phyloP scores from a whole-genome alignment of 139 green algal species.

The Raphidocelis subcapitata region DNA sequence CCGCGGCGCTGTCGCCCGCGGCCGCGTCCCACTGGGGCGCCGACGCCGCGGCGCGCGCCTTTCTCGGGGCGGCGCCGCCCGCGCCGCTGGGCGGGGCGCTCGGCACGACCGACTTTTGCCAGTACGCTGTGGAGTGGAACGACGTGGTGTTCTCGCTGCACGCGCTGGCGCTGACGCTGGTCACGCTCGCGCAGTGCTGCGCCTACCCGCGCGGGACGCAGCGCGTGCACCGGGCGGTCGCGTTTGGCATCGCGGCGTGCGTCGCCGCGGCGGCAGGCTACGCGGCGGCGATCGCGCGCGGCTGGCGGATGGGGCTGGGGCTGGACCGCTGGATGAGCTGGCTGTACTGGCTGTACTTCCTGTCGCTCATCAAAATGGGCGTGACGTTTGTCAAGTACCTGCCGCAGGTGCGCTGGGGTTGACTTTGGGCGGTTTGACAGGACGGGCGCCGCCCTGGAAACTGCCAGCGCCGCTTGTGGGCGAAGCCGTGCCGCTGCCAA shows the following conservation, averaged over 20 bases:
- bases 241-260: not conserved
- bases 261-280: not conserved
- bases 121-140: slow-evolving; percentile 38
- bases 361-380: slow-evolving; percentile 46
- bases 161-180: slow-evolving; percentile 17
- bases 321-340: slow-evolving; percentile 11
- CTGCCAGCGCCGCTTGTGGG: too few species aligned
- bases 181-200: slow-evolving; percentile 43
- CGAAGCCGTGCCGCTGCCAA: too few species aligned
- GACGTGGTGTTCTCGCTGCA: slow-evolving; percentile 63
- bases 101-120: too few species aligned
- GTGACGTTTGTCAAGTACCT: slow-evolving; percentile 29
- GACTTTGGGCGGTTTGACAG: too few species aligned
- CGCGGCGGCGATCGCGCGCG: slow-evolving; percentile 3
- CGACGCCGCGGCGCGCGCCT: too few species aligned
- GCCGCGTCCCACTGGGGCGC: too few species aligned
- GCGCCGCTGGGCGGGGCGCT: too few species aligned
- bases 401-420: slow-evolving; percentile 7
- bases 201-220: slow-evolving; percentile 35
- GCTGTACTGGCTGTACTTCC: slow-evolving; percentile 47
- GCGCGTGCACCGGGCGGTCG: not conserved
- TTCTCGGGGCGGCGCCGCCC: too few species aligned
- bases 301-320: not conserved
- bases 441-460: too few species aligned
- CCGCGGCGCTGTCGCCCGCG: too few species aligned